phyloP scores from a whole-genome alignment of 345 rosid species.

The Noccaea caerulescens region DNA sequence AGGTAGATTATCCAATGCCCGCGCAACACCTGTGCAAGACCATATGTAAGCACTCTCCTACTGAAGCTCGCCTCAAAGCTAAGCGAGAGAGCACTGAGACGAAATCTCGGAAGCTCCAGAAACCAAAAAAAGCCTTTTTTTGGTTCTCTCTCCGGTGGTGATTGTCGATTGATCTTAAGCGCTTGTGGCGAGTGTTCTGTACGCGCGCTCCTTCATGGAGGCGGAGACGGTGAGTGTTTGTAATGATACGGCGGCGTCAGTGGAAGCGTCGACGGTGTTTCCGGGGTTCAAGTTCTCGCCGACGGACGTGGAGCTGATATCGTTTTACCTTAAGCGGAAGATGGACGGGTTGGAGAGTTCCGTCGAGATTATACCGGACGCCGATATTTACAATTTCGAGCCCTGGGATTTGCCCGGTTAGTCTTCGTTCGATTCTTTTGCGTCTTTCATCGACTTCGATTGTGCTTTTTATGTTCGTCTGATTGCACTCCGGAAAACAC shows the following conservation, averaged over 20 bases:
- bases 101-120: background rate
- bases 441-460: background rate
- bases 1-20: background rate
- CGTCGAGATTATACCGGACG: conserved; percentile 69
- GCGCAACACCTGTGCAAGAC: conserved; percentile 24
- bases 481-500: background rate
- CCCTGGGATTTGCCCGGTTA: conserved; percentile 94
- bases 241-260: conserved; percentile 55
- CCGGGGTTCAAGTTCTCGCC: conserved; percentile 89
- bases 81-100: background rate
- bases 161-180: background rate
- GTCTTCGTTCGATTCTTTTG: background rate
- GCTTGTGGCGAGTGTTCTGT: conserved; percentile 12
- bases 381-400: conserved; percentile 69
- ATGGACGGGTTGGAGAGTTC: conserved; percentile 67
- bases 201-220: conserved; percentile 17
- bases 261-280: conserved; percentile 65
- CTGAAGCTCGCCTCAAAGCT: background rate
- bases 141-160: background rate
- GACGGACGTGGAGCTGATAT: conserved; percentile 76
- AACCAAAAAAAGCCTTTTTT: background rate
- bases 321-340: conserved; percentile 78
- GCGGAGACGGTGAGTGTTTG: conserved; percentile 32
- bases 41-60: background rate
- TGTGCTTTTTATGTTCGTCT: background rate